Evolutionary conservation across 148 eudicot species (phyloP), one percentile per base, ranked within the genome.

Genomic region (Rheum nobile): DNA sequence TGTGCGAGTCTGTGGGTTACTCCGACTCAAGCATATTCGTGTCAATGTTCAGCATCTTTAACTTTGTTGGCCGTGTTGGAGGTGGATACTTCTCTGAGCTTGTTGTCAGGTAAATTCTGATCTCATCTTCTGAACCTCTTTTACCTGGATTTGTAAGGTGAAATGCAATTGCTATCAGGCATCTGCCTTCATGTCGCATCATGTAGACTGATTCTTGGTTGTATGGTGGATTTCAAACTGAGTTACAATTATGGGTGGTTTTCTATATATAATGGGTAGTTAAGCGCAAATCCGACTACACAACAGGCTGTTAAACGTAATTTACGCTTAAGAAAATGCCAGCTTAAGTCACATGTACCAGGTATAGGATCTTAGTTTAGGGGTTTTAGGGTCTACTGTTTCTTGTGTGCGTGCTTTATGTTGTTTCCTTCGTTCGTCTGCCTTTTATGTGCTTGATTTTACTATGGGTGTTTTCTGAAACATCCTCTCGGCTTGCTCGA

Each of bases 41-140:
- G 13, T 80, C 90, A 1, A 84, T 88, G 87, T 86, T 86, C 47
- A 88, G 92, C 83, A 82, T 88, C 75, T 86, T 79, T 80, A 88
- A 88, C 76, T 88, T 88, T 76, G 90, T 88, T 67, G 92, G 92
- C 31, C 89, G 90, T 71, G 86, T 88, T 82, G 92, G 83, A 21
- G 92, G 92, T 1, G 92, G 92, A 67, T 88, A 86, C 85, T 80
- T 86, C 81, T 88, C 92, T 19, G 92, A 88, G 83, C 43, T 81
- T 7, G 72, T 88, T 61, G 79, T 88, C 38, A 84, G 85, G 92
- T 88, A 37, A 67, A 41, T 2, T 8, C 5, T 41, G 4, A 17
- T 24, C 68, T 61, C 35, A 24, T 24, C 35, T 31, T 14, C 13
- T 24, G 50, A 44, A 44, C 4, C 19, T 44, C 50, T 1, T 17